Base-by-base conservation (phyloP, 768 basidiomycete genomes). In the Amyloporia xantha region DNA sequence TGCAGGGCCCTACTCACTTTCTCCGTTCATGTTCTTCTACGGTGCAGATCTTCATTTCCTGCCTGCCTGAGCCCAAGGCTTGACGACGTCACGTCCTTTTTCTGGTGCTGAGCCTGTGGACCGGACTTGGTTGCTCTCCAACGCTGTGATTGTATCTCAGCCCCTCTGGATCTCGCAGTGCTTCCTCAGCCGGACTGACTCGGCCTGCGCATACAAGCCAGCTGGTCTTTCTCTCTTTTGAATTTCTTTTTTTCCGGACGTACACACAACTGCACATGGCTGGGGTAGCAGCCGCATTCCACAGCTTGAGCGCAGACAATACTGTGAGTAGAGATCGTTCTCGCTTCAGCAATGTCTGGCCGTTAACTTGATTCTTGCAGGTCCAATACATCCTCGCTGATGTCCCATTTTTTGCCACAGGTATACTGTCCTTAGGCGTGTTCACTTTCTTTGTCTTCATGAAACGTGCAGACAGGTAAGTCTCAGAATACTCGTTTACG, bases 341-440 rank as follows among this genome's bases (percentile, higher is more conserved):
- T 44, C 41, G 19, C 33, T 15, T 6, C 9, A 7, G 12, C 10
- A 6, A 15, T 3, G 13, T 23, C 19, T 21, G 4, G 10, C 17
- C 30, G n/a, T n/a, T n/a, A n/a, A n/a, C 41, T 15, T 24, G 9
- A 21, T 11, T 5, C 36, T 19, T 23, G n/a, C 45, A 85, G 82
- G 65, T 84, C 36, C 75, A 78, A 50, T 65, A 70, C 54, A 60
- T 86, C 36, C 68, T 87, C 39, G 68, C 76, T 15, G 82, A 84
- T 53, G 78, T 87, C 47, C 86, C 86, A 19, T 70, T 84, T 53
- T 77, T 84, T 58, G 76, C 74, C 54, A 73, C 80, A 36, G 86
- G 84, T 27, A 68, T 85, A n/a, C 66, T 84, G 60, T 74, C 74
- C 20, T 77, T 86, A 47, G 82, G 76, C 12, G 68, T 79, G 36